Evolutionary conservation across 1,139 yeast species (phyloP), one percentile per base, ranked within the genome.

Genomic region (Blastobotrys buckinghamii): DNA sequence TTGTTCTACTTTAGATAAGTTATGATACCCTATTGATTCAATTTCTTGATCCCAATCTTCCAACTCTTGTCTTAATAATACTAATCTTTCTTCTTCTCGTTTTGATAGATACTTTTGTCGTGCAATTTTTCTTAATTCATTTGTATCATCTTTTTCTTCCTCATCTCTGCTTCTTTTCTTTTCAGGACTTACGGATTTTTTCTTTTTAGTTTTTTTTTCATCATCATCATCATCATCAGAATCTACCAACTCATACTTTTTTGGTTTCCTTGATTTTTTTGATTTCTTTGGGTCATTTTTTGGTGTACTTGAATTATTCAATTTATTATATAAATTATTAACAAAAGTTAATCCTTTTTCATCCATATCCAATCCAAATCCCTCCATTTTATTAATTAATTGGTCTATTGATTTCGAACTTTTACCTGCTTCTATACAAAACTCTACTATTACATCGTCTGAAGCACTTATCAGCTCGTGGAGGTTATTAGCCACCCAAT

Each of bases 51-150:
- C 81, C 45, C 74, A 69, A 12, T 69, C 73, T 2, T 62, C 64
- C 8, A 84, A 67, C 49, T 82, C 83, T 44, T 70, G 69, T 48
- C 72, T 68, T 20, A 82, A 59, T 16, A 76, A 59, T 6, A 66
- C 58, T 32, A 75, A 60, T 54, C 74, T 69, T 53, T 72, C 73
- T 49, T 71, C 70, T 53, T 77, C 82, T 48, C 82, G 67, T 49
- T 70, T 69, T 3, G 71, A 64, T 26, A 79, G 64, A 50, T 78
- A 78, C 26, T 65, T 60, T 53, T 76, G 79, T 43, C 82, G 66
- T 0, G 82, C 77, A 12, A 74, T 59, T 24, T 64, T 57, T 39
- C 82, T 65, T 33, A 37, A 37, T 7, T 43, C 35, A 7, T 24
- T 36, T 17, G 45, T 49, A 10, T 50, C 37, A n/a, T 36, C 37